These are phyloP conservation scores for Botrytis deweyae DNA, from an alignment of 2,329 filamentous ascomycete species.

Conservation along the genomic window DNA sequence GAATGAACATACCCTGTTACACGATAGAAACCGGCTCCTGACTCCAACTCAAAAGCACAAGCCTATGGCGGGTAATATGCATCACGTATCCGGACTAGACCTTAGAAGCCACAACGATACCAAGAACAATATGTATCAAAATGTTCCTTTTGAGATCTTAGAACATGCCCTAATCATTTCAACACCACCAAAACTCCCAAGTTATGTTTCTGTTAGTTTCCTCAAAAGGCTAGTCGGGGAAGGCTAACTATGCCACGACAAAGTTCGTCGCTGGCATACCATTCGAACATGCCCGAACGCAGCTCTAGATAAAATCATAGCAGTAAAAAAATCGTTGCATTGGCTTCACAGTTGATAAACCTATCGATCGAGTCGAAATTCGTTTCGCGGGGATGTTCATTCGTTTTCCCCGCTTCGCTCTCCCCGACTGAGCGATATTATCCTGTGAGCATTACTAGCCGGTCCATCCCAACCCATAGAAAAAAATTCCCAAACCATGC, in stretches of 20 bases:
- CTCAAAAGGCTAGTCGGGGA: background rate
- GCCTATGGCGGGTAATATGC: background rate
- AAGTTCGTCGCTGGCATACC: background rate
- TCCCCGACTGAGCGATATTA: background rate
- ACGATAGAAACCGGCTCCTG: background rate
- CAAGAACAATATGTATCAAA: background rate
- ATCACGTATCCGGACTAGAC: background rate
- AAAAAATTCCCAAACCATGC: background rate
- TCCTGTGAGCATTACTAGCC: background rate
- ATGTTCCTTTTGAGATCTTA: background rate
- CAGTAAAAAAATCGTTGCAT: background rate
- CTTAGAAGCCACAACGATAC: no score
- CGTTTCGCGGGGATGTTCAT: background rate
- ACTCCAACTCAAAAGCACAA: background rate
- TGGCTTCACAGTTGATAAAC: background rate
- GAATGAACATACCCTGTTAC: background rate
- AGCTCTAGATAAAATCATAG: background rate
- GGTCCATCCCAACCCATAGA: background rate
- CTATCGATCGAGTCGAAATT: background rate
- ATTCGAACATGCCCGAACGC: background rate
- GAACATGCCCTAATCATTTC: rapidly evolving
- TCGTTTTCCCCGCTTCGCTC: background rate
- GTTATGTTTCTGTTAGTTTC: rapidly evolving
- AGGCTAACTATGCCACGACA: background rate
- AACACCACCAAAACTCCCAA: background rate